A percentile compares a stretch with the other conserved stretches of the same genome.
Conservation (phyloP, 768 basidiomycete genomes). For the Pulveroboletus ravenelii region DNA sequence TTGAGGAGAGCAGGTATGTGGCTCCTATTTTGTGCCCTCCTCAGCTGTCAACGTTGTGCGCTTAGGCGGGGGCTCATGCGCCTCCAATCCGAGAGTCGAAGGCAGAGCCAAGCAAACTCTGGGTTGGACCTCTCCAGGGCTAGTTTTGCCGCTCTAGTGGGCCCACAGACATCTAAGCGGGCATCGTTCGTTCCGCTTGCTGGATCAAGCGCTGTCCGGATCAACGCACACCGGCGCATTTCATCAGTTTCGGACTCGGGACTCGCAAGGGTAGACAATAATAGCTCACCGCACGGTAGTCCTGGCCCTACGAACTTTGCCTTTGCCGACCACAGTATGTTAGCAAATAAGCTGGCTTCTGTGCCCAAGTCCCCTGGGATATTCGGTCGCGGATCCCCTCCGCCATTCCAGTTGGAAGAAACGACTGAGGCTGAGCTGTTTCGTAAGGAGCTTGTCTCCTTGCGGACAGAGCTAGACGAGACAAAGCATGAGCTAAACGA, state of each 20-base stretch:
- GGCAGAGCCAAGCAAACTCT: slow-evolving; percentile 49
- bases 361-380: slow-evolving; percentile 43
- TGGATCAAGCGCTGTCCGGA: slow-evolving; percentile 43
- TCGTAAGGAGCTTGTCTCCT: slow-evolving; percentile 51
- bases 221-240: slow-evolving; percentile 60
- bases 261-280: slow-evolving; percentile 31
- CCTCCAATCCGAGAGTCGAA: slow-evolving; percentile 70
- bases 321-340: slow-evolving; percentile 29
- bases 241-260: slow-evolving; percentile 69
- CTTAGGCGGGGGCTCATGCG: slow-evolving; percentile 80
- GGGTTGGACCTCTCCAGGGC: slow-evolving; percentile 56
- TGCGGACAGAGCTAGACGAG: slow-evolving; percentile 59
- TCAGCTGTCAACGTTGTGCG: slow-evolving; percentile 4
- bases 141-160: slow-evolving; percentile 33
- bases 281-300: slow-evolving; percentile 29
- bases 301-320: slow-evolving; percentile 33
- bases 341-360: slow-evolving; percentile 20
- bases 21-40: neutral
- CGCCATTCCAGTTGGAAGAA: slow-evolving; percentile 31
- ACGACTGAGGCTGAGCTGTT: slow-evolving; percentile 51
- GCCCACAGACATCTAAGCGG: slow-evolving; percentile 58
- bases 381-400: slow-evolving; percentile 48
- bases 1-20: slow-evolving; percentile 79
- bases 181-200: slow-evolving; percentile 72
- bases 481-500: slow-evolving; percentile 67